Percentiles rank a stretch among this genome's conserved stretches.
Evolutionary conservation across 1,139 yeast genomes (phyloP).

Genomic region (Magnusiomyces paraingens): DNA sequence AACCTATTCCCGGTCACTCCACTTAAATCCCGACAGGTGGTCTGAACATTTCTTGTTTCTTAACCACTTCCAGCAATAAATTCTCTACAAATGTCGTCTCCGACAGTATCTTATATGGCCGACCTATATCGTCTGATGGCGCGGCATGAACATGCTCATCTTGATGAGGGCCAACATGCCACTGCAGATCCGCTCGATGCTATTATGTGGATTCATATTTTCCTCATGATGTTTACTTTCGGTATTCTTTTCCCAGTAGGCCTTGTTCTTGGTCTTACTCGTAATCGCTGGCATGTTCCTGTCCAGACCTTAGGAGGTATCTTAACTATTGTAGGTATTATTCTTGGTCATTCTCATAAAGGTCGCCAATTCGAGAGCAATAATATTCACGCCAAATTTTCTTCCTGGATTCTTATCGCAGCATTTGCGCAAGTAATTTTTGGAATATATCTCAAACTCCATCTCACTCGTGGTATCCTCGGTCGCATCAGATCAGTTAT

Average conservation of each 20-base stretch:
- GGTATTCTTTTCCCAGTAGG: slow-evolving; percentile 39
- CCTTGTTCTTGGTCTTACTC: slow-evolving; percentile 37
- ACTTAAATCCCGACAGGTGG: too few relatives aligned
- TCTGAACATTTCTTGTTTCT: too few relatives aligned
- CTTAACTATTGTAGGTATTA: slow-evolving; percentile 34
- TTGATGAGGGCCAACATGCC: slow-evolving; percentile 14
- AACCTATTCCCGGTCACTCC: too few relatives aligned
- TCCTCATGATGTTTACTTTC: slow-evolving; percentile 35
- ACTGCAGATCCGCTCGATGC: slow-evolving; percentile 18
- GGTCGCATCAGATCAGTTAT: slow-evolving; percentile 30
- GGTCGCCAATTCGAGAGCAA: slow-evolving; percentile 33
- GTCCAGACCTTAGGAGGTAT: slow-evolving; percentile 34
- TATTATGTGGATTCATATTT: slow-evolving; percentile 34
- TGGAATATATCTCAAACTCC: slow-evolving; percentile 34
- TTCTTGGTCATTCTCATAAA: slow-evolving; percentile 37
- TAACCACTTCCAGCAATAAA: neutral
- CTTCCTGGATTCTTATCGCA: slow-evolving; percentile 27
- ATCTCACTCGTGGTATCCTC: slow-evolving; percentile 30
- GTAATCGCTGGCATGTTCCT: slow-evolving; percentile 35
- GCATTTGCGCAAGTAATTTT: slow-evolving; percentile 29
- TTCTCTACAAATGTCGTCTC: neutral
- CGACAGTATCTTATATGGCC: neutral
- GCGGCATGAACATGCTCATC: slow-evolving; percentile 17
- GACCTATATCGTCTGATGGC: slow-evolving; percentile 4
- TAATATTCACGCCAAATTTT: slow-evolving; percentile 33